A percentile compares a stretch with the other conserved stretches of the same genome.
phyloP scores from a whole-genome alignment of 139 green algal genomes.

The Dunaliella sp. region DNA sequence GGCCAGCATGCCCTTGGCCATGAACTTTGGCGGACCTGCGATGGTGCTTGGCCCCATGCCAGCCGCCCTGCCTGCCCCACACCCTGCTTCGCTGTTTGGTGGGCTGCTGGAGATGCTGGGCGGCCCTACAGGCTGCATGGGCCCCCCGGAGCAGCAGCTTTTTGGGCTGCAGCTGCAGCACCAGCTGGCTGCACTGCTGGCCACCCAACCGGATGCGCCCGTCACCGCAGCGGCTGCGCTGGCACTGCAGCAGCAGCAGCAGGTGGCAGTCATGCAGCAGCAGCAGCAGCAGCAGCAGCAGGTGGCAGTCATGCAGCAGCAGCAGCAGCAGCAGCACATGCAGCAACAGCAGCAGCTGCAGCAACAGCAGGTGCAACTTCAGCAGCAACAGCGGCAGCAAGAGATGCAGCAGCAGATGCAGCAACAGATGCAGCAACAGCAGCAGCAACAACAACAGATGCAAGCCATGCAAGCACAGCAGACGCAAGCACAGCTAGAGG shows the following conservation, averaged over 20 bases:
- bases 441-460: too few relatives aligned
- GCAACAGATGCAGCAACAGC: too few relatives aligned
- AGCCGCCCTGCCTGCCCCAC: too few relatives aligned
- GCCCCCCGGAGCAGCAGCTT: neutral
- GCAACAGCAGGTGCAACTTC: too few relatives aligned
- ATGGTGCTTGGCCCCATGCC: too few relatives aligned
- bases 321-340: neutral
- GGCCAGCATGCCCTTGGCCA: neutral
- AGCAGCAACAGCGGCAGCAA: too few relatives aligned
- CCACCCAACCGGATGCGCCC: neutral
- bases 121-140: neutral
- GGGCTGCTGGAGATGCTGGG: neutral
- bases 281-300: neutral
- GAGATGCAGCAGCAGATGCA: too few relatives aligned
- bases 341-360: too few relatives aligned
- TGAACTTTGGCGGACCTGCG: too few relatives aligned
- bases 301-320: neutral
- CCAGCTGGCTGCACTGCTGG: neutral
- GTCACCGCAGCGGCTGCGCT: neutral
- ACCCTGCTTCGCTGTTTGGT: neutral
- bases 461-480: too few relatives aligned
- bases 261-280: neutral
- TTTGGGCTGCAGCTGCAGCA: conserved; percentile 1
- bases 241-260: neutral
- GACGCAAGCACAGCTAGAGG: too few relatives aligned